phyloP scores from a whole-genome alignment of 2,329 filamentous ascomycete species.

The Colletotrichum navitas region DNA sequence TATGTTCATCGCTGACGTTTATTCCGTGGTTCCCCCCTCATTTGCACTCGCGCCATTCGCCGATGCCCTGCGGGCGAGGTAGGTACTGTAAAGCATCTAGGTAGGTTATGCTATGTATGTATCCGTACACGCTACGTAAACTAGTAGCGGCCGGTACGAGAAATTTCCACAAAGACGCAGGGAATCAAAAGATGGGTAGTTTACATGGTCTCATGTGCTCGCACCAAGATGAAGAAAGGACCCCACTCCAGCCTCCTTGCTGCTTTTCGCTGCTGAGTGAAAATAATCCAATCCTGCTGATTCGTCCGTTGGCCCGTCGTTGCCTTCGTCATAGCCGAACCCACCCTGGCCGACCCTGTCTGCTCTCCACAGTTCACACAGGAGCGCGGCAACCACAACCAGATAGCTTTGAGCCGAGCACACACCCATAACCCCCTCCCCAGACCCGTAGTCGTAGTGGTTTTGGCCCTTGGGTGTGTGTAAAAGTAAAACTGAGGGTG shows the following conservation, averaged over 20 bases:
- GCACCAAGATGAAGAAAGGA: conserved; percentile 12
- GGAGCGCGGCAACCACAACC: conserved; percentile 36
- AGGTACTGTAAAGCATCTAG: neutral
- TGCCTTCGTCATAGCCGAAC: conserved; percentile 43
- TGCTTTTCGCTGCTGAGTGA: conserved; percentile 41
- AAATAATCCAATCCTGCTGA: conserved; percentile 42
- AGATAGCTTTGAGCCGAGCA: conserved; percentile 31
- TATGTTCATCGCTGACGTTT: conserved; percentile 15
- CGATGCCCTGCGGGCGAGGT: neutral
- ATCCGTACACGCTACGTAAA: neutral
- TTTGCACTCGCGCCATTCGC: conserved; percentile 1
- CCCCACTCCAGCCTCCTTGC: conserved; percentile 28
- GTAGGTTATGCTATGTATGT: neutral
- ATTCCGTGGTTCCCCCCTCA: neutral
- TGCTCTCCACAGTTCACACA: conserved; percentile 31
- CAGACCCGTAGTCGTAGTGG: neutral
- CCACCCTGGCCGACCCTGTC: conserved; percentile 37
- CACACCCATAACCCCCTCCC: conserved; percentile 16
- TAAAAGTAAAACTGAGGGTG: neutral
- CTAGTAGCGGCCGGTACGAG: neutral
- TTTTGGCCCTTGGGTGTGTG: neutral
- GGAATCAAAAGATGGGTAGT: neutral
- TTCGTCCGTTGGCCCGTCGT: conserved; percentile 42
- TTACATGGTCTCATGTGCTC: neutral
- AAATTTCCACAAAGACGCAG: conserved; percentile 9